phyloP scores from a whole-genome alignment of 2,329 filamentous ascomycete species.

The Penicillium nordicum region DNA sequence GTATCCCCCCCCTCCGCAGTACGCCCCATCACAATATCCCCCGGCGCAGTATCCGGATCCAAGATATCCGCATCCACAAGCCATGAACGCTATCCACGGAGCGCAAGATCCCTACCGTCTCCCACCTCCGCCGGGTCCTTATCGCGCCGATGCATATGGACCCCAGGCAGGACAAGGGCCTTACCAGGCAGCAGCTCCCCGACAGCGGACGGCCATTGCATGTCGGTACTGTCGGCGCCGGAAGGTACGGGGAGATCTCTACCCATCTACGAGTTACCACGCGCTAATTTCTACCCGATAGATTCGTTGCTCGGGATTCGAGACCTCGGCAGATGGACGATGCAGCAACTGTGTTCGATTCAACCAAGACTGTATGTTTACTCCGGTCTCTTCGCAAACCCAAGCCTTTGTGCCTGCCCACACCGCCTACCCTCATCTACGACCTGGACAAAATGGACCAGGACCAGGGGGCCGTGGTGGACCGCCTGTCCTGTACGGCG shows the following conservation, averaged over 20 bases:
- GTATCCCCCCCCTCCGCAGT: conserved; percentile 23
- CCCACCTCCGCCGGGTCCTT: conserved; percentile 43
- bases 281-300: conserved; percentile 33
- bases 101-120: conserved; percentile 45
- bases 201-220: conserved; percentile 52
- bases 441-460: conserved; percentile 33
- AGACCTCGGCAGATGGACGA: conserved; percentile 66
- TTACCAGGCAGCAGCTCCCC: conserved; percentile 47
- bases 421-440: conserved; percentile 59
- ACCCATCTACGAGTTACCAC: not conserved
- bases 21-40: conserved; percentile 36
- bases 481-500: conserved; percentile 43
- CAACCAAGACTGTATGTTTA: conserved; percentile 74
- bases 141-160: conserved; percentile 43
- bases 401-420: conserved; percentile 72
- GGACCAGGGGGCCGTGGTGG: conserved; percentile 33
- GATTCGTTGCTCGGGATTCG: conserved; percentile 75
- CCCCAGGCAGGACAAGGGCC: conserved; percentile 39
- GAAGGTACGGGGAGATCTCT: conserved; percentile 41
- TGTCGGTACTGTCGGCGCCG: conserved; percentile 52
- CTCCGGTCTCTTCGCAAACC: conserved; percentile 68
- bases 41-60: conserved; percentile 28
- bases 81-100: conserved; percentile 44
- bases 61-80: conserved; percentile 36
- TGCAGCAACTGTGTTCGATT: conserved; percentile 71